Evolutionary conservation across 257 asterid genomes (phyloP).

Genomic region (Verbascum thapsus): DNA sequence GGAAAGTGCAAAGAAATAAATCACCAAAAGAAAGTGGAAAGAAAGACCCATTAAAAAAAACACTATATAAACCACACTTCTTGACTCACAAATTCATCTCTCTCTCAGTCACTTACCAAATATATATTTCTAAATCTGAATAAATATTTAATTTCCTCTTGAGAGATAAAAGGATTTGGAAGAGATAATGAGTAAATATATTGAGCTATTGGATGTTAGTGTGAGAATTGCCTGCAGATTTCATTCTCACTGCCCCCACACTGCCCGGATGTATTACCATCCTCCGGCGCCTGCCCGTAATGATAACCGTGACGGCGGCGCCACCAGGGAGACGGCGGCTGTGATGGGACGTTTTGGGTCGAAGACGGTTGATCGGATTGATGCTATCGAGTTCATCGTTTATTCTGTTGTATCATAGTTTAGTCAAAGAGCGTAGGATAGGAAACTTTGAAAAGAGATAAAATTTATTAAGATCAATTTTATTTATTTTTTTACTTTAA

Average conservation of each 20-base stretch:
- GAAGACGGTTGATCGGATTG: constrained; percentile 19
- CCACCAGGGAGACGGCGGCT: constrained; percentile 25
- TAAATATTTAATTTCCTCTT: neutral
- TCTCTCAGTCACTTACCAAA: too few species aligned
- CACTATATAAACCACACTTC: constrained; percentile 22
- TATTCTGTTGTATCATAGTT: constrained; percentile 36
- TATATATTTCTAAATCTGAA: constrained; percentile 12
- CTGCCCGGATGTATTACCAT: constrained; percentile 62
- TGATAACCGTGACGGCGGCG: constrained; percentile 16
- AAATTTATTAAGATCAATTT: neutral
- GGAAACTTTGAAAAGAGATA: neutral
- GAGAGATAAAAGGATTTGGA: neutral
- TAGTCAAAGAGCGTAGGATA: neutral
- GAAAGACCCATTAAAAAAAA: neutral
- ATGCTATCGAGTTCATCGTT: constrained; percentile 62
- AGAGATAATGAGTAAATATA: constrained; percentile 42
- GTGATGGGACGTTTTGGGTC: constrained; percentile 25
- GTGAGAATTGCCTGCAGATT: constrained; percentile 49
- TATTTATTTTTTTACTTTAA: neutral
- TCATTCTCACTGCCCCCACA: constrained; percentile 62
- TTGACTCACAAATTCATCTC: neutral
- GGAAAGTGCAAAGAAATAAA: too few species aligned
- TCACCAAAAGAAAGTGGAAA: constrained; percentile 17
- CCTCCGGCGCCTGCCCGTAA: constrained; percentile 41
- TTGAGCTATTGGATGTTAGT: constrained; percentile 50